A percentile compares a stretch with the other conserved stretches of the same genome.
phyloP scores from a whole-genome alignment of 1,284 basidiomycete species.

The Xerocomus subilludens region DNA sequence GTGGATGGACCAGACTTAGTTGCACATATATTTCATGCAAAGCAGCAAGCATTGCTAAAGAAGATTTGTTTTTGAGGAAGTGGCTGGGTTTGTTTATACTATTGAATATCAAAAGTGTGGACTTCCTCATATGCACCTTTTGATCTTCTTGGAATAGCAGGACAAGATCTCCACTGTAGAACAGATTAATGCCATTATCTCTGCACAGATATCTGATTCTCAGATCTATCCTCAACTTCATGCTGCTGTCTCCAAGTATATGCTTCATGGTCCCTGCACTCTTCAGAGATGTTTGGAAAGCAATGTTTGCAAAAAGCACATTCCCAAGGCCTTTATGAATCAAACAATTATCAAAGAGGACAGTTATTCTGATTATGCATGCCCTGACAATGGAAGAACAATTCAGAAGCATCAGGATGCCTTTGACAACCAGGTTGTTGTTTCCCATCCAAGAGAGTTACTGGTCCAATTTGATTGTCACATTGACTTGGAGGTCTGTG shows the following conservation, averaged over 20 bases:
- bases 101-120: slow-evolving; percentile 36
- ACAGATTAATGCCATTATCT: slow-evolving; percentile 22
- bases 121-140: slow-evolving; percentile 53
- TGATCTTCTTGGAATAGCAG: slow-evolving; percentile 29
- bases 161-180: slow-evolving; percentile 19
- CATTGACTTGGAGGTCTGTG: slow-evolving; percentile 59
- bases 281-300: slow-evolving; percentile 26
- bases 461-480: slow-evolving; percentile 57
- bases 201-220: slow-evolving; percentile 26
- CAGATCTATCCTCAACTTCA: slow-evolving; percentile 3
- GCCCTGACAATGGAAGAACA: slow-evolving; percentile 27
- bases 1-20: slow-evolving; percentile 62
- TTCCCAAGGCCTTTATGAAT: slow-evolving; percentile 14
- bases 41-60: slow-evolving; percentile 55
- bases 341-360: slow-evolving; percentile 28
- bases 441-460: slow-evolving; percentile 25
- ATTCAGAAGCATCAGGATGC: slow-evolving; percentile 4
- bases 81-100: slow-evolving; percentile 31
- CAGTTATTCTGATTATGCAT: slow-evolving; percentile 32
- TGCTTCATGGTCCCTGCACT: slow-evolving; percentile 33
- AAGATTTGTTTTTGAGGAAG: slow-evolving; percentile 20
- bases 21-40: slow-evolving; percentile 59
- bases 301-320: slow-evolving; percentile 22
- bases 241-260: slow-evolving; percentile 11
- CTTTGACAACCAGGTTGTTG: slow-evolving; percentile 18